A percentile compares a stretch with the other conserved stretches of the same genome.
phyloP scores from a whole-genome alignment of 352 stramenopile species.

The Phytophthora cryptogea region DNA sequence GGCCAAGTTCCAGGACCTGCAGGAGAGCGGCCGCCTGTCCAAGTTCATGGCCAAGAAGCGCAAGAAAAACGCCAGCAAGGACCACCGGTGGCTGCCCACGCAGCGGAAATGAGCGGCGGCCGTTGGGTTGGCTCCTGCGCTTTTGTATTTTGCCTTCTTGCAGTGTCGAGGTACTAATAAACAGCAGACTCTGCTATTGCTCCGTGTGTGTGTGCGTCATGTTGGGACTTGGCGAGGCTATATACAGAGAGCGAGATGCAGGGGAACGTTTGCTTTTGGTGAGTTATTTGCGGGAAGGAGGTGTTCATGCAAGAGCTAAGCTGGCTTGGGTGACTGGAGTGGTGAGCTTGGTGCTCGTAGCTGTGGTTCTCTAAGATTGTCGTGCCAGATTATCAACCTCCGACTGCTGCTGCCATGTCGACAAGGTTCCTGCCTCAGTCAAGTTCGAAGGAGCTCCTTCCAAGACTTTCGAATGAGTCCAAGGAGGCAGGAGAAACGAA shows the following conservation, averaged over 20 bases:
- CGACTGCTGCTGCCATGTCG: neutral
- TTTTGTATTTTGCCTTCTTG: conserved; percentile 19
- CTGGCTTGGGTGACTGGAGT: neutral
- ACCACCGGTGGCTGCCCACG: conserved; percentile 90
- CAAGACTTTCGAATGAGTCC: conserved; percentile 6
- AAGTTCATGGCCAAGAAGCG: conserved; percentile 95
- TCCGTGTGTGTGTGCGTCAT: neutral
- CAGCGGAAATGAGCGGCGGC: conserved; percentile 58
- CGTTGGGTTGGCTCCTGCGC: neutral
- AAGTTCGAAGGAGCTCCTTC: conserved; percentile 6
- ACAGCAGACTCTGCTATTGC: conserved; percentile 20
- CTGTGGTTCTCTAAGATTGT: neutral
- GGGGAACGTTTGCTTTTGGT: neutral
- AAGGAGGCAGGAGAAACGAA: conserved; percentile 3
- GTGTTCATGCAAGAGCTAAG: neutral
- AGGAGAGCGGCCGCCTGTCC: conserved; percentile 85
- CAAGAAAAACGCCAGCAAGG: conserved; percentile 94
- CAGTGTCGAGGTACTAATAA: conserved; percentile 28
- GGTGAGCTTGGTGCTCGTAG: neutral
- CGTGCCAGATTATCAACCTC: neutral
- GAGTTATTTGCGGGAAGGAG: conserved; percentile 9
- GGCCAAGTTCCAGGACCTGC: conserved; percentile 90
- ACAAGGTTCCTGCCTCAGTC: conserved; percentile 4
- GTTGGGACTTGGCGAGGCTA: neutral
- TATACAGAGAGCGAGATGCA: neutral